Base-by-base conservation (phyloP, 1,284 basidiomycete species). In the Trichosporon sp. region DNA sequence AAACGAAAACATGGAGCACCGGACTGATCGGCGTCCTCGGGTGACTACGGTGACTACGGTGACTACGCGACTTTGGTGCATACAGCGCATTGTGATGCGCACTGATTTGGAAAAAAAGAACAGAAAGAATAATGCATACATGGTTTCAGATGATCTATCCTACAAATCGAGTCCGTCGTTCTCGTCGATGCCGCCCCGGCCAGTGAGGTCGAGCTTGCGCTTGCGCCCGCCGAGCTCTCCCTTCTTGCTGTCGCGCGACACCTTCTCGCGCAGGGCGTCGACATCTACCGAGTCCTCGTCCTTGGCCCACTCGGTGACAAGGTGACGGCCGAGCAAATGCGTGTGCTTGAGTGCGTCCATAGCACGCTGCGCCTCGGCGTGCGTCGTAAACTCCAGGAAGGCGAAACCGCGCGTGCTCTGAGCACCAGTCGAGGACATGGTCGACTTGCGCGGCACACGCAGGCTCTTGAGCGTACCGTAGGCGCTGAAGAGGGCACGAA, bases 261-360 rank as follows among this genome's bases (percentile, higher is more conserved):
- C 89, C 80, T 92, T 93, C 79, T 86, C 86, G 67, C 93, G 83
- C 44, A 95, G 77, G 65, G 80, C 84, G 46, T 91, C 89, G 56
- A 94, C 73, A 74, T 93, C 74, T 27, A 76, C 75, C 64, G 86
- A 86, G 2, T 85, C 88, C 3, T 75, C 80, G 60, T 92, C 68
- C 71, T 90, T 88, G 0, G 94, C 92, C 93, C 94, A 98, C 76
- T 96, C 88, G 44, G 98, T 82, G 1, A 99, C 92, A 32, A 99
- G 81, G 84, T 99, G 95, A 31, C 96, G 82, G 3, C 95, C 95
- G 8, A 99, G 87, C 72, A 99, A 87, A 83, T 99, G 96, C 0
- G 94, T 97, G 80, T 98, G 93, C 69, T 87, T 86, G 44, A 99
- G 85, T 3, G 91, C 87, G 21, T 86, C 85, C 79, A 89, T 92